phyloP scores from a whole-genome alignment of 805 yeast genomes.

The Wickerhamiella kazuoi region DNA sequence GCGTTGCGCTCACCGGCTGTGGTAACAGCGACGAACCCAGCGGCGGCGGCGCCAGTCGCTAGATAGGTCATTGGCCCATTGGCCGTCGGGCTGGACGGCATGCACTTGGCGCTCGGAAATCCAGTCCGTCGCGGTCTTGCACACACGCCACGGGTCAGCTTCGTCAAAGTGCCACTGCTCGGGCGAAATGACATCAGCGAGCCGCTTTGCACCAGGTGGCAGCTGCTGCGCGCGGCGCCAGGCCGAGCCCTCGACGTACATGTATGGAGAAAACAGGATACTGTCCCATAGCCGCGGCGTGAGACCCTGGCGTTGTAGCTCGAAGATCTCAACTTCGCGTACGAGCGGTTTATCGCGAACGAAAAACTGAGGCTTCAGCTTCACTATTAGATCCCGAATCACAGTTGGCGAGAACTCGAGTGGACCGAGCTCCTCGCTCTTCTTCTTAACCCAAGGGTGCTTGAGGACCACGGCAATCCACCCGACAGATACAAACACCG shows the following conservation, averaged over 20 bases:
- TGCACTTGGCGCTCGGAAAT: constrained; percentile 27
- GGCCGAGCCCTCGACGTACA: constrained; percentile 36
- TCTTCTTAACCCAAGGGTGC: constrained; percentile 39
- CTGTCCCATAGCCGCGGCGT: constrained; percentile 46
- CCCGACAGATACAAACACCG: constrained; percentile 34
- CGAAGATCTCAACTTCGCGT: constrained; percentile 56
- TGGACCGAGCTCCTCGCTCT: constrained; percentile 15
- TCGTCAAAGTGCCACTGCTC: constrained; percentile 52
- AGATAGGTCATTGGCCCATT: constrained; percentile 25
- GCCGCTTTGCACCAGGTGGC: constrained; percentile 45
- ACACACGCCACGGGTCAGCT: constrained; percentile 48
- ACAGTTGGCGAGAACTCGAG: constrained; percentile 15
- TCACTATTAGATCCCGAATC: constrained; percentile 21
- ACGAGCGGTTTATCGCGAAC: constrained; percentile 54
- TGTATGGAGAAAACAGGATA: constrained; percentile 34
- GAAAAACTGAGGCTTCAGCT: constrained; percentile 29
- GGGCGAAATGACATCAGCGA: constrained; percentile 50
- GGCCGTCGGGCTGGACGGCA: constrained; percentile 16
- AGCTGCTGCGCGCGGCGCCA: constrained; percentile 31
- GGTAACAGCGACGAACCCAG: constrained; percentile 20
- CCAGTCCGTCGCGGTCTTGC: constrained; percentile 36
- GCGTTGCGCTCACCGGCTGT: not conserved
- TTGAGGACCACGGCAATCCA: constrained; percentile 38
- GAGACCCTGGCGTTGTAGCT: constrained; percentile 48
- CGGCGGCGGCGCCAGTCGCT: constrained; percentile 27